These are phyloP conservation scores for Auricularia auricula-judae DNA, from an alignment of 768 basidiomycete genomes.

Conservation along the genomic window DNA sequence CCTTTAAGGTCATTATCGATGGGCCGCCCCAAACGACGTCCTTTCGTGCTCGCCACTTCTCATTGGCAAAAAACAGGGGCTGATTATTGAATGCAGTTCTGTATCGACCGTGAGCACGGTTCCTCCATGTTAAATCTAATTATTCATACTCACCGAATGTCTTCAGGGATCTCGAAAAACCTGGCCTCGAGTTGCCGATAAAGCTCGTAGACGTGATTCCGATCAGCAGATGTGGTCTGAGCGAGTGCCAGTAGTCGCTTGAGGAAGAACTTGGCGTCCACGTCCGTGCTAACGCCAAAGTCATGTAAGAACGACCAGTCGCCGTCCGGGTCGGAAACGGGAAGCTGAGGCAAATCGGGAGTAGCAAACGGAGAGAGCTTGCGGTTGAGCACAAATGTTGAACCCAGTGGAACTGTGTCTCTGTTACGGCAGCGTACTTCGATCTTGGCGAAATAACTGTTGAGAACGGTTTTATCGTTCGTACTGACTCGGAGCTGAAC, in stretches of 20 bases:
- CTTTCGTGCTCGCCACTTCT: not conserved
- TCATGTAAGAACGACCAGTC: constrained; percentile 11
- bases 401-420: not conserved
- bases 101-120: constrained; percentile 7
- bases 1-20: constrained; percentile 10
- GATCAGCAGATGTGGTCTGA: constrained; percentile 2
- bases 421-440: not conserved
- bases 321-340: constrained; percentile 11
- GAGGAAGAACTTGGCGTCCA: constrained; percentile 11
- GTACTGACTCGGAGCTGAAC: not conserved
- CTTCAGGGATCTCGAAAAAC: constrained; percentile 10
- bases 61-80: not conserved
- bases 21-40: constrained; percentile 13
- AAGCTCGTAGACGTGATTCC: constrained; percentile 3
- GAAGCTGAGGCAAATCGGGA: constrained; percentile 10
- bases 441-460: not conserved
- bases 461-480: not conserved
- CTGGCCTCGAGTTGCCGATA: constrained; percentile 13
- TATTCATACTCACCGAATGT: constrained; percentile 11
- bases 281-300: constrained; percentile 10
- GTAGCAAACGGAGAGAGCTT: not conserved
- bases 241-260: constrained; percentile 11
- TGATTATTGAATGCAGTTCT: not conserved
- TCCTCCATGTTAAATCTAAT: constrained; percentile 5
- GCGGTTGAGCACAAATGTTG: not conserved